A percentile compares a stretch with the other conserved stretches of the same genome.
Conservation (phyloP, 139 green algal species). For the Limnomonas spitsbergensis region DNA sequence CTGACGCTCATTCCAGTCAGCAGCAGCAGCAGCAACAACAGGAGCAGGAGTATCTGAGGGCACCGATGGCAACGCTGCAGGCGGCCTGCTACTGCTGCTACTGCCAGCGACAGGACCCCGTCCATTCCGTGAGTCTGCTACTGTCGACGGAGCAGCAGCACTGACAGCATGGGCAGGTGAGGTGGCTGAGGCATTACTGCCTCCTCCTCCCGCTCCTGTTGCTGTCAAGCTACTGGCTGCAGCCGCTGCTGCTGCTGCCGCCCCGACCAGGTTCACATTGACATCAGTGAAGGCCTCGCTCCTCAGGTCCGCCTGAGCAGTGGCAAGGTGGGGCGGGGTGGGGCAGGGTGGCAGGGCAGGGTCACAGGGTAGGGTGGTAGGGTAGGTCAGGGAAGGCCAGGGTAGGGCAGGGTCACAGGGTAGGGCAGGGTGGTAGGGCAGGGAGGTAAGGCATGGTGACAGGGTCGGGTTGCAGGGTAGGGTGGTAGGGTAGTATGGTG, state of each 20-base stretch:
- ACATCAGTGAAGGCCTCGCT: conserved; percentile 72
- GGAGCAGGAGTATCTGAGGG: background rate
- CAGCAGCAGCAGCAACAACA: conserved; percentile 4
- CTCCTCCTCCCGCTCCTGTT: background rate
- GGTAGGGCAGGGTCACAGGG: no score
- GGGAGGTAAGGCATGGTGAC: no score
- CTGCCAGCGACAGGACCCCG: background rate
- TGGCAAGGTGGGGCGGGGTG: background rate
- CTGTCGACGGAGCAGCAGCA: background rate
- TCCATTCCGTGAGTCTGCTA: background rate
- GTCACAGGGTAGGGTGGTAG: no score
- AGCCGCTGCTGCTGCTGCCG: background rate
- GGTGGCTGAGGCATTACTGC: background rate
- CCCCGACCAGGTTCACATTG: conserved; percentile 44
- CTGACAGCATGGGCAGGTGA: background rate
- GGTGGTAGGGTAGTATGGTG: no score
- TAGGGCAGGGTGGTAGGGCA: background rate
- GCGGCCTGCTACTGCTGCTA: background rate
- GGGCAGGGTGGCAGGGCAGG: no score
- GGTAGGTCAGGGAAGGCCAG: no score
- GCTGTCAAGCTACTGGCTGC: background rate
- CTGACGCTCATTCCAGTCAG: conserved; percentile 76
- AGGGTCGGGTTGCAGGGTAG: background rate
- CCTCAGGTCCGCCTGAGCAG: conserved; percentile 31
- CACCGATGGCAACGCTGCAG: background rate